Evolutionary conservation across 257 asterid genomes (phyloP).

Genomic region (Phtheirospermum japonicum): DNA sequence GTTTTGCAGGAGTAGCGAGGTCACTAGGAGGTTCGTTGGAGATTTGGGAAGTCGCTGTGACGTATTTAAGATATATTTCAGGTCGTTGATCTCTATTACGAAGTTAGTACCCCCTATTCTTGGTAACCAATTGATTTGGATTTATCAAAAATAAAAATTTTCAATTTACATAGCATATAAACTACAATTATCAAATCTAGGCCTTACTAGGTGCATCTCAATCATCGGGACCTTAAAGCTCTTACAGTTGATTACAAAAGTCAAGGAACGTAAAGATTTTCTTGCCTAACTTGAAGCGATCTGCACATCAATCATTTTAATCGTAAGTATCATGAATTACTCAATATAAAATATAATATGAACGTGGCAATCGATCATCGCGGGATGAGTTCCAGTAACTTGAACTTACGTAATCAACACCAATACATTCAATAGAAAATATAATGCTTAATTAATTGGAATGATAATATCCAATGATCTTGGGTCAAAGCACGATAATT

Average conservation of each 20-base stretch:
- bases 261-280: constrained; percentile 85
- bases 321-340: constrained; percentile 18
- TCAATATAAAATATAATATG: background rate
- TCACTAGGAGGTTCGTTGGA: too few relatives aligned
- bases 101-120: too few relatives aligned
- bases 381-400: constrained; percentile 11
- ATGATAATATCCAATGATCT: too few relatives aligned
- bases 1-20: too few relatives aligned
- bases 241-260: constrained; percentile 79
- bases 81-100: too few relatives aligned
- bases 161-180: constrained; percentile 7
- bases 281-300: constrained; percentile 93
- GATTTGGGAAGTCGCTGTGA: too few relatives aligned
- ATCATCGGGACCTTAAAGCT: constrained; percentile 90
- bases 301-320: constrained; percentile 46
- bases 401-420: background rate
- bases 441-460: too few relatives aligned
- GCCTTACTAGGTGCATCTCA: constrained; percentile 78
- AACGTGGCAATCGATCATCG: constrained; percentile 1
- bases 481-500: too few relatives aligned
- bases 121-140: too few relatives aligned
- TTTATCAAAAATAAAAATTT: background rate
- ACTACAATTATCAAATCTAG: constrained; percentile 7
- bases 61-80: too few relatives aligned
- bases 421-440: background rate